These are phyloP conservation scores for Arachnopeziza araneosa DNA, from an alignment of 2,329 filamentous ascomycete genomes.

Conservation along the genomic window DNA sequence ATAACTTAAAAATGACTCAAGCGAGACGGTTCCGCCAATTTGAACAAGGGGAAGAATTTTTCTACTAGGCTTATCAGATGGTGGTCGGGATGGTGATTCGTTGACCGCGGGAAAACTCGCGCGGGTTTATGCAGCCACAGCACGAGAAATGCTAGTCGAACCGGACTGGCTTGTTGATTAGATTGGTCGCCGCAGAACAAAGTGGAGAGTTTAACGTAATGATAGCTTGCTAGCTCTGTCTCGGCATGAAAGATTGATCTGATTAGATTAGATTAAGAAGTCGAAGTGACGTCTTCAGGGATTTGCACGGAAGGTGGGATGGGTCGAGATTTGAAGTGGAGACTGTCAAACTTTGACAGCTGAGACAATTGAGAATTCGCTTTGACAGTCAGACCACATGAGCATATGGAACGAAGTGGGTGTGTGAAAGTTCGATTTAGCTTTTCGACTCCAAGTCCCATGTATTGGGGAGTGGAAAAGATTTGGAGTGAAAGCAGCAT, in stretches of 20 bases:
- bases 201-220: not conserved
- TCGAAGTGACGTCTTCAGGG: not conserved
- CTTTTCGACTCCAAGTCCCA: no score
- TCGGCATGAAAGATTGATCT: not conserved
- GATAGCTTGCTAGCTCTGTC: not conserved
- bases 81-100: not conserved
- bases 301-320: not conserved
- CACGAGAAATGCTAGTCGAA: not conserved
- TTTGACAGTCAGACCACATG: not conserved
- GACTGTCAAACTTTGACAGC: not conserved
- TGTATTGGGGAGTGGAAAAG: no score
- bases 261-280: not conserved
- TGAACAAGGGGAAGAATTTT: not conserved
- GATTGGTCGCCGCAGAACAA: not conserved
- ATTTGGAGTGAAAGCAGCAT: no score
- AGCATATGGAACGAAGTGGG: no score
- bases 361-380: not conserved
- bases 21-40: not conserved
- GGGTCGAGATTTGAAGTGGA: not conserved
- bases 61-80: not conserved
- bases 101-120: not conserved
- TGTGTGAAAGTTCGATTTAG: no score
- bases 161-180: not conserved
- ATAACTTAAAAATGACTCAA: not conserved
- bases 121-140: not conserved